Evolutionary conservation across 2,329 filamentous ascomycete genomes (phyloP), one percentile per base, ranked within the genome.

Genomic region (Aspergillus latus): DNA sequence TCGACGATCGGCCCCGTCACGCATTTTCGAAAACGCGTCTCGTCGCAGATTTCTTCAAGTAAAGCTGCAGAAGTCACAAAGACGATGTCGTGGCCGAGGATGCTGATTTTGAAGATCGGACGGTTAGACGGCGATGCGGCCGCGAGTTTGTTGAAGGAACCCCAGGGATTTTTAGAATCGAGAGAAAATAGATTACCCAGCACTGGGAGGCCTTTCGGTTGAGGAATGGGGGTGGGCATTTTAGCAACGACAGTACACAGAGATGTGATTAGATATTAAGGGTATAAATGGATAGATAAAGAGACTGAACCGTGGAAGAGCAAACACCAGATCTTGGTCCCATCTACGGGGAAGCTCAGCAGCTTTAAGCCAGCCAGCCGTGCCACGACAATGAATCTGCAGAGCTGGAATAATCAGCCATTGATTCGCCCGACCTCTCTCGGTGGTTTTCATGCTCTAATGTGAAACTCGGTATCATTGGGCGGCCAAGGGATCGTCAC

Each of bases 21-120:
- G 52, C 65, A 69, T 64, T 74, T 74, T 26, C 67, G 72, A 68
- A 90, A 89, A 15, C 85, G 78, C 56, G 78, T 83, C 70, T 90
- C 84, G 58, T 90, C 83, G 64, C 84, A 88, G 13, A 84, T 68
- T 65, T 90, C 87, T 54, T 87, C 80, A 30, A 88, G 74, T 0
- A 89, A 74, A 37, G 79, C 80, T 15, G 81, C 78, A 30, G 74
- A 82, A 43, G 76, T 79, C 44, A 83, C 74, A 54, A 87, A 73
- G 45, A 86, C 76, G 13, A 77, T 66, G 6, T 78, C 75, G 5
- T 73, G 66, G 11, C 68, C 71, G 1, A 79, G 76, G 4, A 80
- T 77, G 4, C 72, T 77, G 49, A 89, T 73, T 60, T 82, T 81
- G 70, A 79, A 88, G 56, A 88, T 85, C 29, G 82, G 80, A 36